phyloP scores from a whole-genome alignment of 345 rosid genomes.

The Eucalyptus lansdowneana region DNA sequence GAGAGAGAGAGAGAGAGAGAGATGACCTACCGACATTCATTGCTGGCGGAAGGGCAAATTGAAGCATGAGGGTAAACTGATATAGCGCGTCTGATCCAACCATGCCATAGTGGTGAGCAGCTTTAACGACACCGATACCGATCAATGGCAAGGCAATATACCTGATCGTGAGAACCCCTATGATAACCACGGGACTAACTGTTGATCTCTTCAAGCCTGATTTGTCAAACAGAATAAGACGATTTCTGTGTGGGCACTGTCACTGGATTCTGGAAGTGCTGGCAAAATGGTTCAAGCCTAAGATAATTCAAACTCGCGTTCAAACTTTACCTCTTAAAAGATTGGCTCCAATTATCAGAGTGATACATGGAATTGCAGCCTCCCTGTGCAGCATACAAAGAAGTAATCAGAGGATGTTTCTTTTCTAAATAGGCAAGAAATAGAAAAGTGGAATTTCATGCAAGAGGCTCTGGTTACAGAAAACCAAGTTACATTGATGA shows the following conservation, averaged over 20 bases:
- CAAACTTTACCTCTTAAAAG: slow-evolving; percentile 2
- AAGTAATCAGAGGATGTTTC: not conserved
- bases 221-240: not conserved
- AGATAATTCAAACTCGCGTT: not conserved
- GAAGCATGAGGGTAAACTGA: slow-evolving; percentile 9
- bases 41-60: slow-evolving; percentile 16
- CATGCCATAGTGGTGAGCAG: not conserved
- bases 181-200: not conserved
- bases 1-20: not conserved
- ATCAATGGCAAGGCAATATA: slow-evolving; percentile 6
- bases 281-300: not conserved
- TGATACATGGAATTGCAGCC: slow-evolving; percentile 16
- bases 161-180: slow-evolving; percentile 3
- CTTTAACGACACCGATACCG: slow-evolving; percentile 6
- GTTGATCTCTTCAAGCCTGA: slow-evolving; percentile 6
- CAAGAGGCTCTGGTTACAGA: not conserved
- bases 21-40: slow-evolving; percentile 6
- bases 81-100: slow-evolving; percentile 1
- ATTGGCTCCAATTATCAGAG: slow-evolving; percentile 16
- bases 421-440: not conserved
- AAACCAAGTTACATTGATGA: not conserved
- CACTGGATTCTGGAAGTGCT: not conserved
- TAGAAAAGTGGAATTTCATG: not conserved
- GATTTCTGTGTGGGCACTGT: not conserved
- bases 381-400: not conserved